Conservation (phyloP, 2,329 filamentous ascomycete genomes). For the Corniculantispora saksenae region DNA sequence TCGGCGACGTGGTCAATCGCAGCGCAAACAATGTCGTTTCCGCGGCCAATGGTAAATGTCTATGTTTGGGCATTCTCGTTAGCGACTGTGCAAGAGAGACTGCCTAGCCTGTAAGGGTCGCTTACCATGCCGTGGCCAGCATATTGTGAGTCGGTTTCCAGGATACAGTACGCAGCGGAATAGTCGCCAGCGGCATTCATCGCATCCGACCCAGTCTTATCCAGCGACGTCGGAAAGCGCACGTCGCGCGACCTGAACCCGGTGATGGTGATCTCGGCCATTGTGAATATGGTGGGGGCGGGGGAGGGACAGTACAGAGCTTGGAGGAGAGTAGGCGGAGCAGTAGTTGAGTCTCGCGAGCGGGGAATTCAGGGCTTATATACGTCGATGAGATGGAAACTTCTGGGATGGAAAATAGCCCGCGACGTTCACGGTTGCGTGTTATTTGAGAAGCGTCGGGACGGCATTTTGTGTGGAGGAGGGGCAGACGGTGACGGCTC, state of each 20-base stretch:
- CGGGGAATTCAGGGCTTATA: not conserved
- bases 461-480: not conserved
- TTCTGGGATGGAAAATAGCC: not conserved
- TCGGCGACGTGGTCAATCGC: constrained; percentile 79
- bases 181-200: constrained; percentile 96
- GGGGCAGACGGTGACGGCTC: constrained; percentile 26
- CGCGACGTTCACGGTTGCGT: not conserved
- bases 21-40: constrained; percentile 88
- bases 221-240: constrained; percentile 85
- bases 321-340: not conserved
- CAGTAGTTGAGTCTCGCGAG: not conserved
- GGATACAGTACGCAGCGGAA: constrained; percentile 90
- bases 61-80: not conserved
- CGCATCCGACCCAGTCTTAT: constrained; percentile 94
- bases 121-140: constrained; percentile 77
- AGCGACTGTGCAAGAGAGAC: not conserved
- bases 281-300: not conserved
- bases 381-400: not conserved
- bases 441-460: constrained; percentile 3
- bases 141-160: constrained; percentile 73
- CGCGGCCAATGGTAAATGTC: constrained; percentile 80
- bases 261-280: constrained; percentile 66
- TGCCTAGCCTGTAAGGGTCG: not conserved
- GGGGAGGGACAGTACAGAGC: not conserved
- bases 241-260: constrained; percentile 72